Percentiles rank a stretch among this genome's conserved stretches.
phyloP scores from a whole-genome alignment of 495 filamentous ascomycete species.

The Tuber borchii region DNA sequence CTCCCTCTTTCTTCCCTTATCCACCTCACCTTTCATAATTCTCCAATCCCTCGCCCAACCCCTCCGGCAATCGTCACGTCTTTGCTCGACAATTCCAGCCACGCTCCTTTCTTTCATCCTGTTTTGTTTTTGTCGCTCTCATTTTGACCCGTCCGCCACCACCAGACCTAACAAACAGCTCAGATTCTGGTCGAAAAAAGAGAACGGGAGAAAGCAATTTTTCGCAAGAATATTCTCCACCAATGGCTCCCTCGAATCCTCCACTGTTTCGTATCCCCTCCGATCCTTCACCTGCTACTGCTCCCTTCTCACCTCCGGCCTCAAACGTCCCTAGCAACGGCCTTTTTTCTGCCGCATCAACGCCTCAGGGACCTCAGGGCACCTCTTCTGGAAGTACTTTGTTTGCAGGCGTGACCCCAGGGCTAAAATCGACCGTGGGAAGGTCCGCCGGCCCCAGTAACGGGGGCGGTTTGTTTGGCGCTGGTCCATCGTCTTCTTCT shows the following conservation, averaged over 20 bases:
- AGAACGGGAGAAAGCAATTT: neutral
- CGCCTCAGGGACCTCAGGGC: conserved; percentile 21
- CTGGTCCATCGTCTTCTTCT: conserved; percentile 2
- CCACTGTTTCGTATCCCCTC: conserved; percentile 24
- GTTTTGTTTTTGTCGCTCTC: neutral
- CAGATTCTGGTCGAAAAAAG: neutral
- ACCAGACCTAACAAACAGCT: neutral
- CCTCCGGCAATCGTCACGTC: neutral
- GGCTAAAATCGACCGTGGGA: conserved; percentile 4
- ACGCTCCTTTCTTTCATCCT: neutral
- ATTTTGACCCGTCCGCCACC: neutral
- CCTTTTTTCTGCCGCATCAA: conserved; percentile 34
- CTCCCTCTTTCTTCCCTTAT: neutral
- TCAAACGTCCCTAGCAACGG: conserved; percentile 32
- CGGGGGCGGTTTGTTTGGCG: conserved; percentile 12
- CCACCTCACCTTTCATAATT: neutral
- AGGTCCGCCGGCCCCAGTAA: conserved; percentile 1
- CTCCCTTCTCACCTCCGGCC: conserved; percentile 25
- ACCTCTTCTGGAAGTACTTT: conserved; percentile 25
- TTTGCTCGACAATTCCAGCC: neutral
- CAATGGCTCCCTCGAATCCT: conserved; percentile 25
- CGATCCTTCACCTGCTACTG: neutral
- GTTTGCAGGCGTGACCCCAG: conserved; percentile 38
- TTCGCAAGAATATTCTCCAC: neutral
- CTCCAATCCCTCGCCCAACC: neutral